These are phyloP conservation scores for Austroboletus festivus DNA, from an alignment of 768 basidiomycete species.

Conservation along the genomic window DNA sequence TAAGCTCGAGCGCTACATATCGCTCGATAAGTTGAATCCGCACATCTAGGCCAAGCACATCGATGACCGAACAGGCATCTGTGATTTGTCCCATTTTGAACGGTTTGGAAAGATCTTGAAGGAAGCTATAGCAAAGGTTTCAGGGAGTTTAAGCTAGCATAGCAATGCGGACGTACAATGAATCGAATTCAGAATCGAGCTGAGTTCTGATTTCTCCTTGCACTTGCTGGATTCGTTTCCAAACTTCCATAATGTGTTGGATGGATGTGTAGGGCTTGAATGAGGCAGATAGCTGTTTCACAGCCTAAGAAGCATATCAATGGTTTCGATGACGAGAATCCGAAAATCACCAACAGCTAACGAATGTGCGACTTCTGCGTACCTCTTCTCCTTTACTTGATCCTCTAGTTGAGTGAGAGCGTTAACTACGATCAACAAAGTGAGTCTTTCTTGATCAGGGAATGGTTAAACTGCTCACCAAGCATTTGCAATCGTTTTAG, in stretches of 20 bases:
- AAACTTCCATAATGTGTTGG: constrained; percentile 71
- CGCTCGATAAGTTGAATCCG: constrained; percentile 80
- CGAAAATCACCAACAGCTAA: constrained; percentile 54
- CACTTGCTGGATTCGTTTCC: constrained; percentile 75
- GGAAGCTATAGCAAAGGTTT: constrained; percentile 49
- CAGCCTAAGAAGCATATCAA: constrained; percentile 51
- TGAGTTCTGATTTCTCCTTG: constrained; percentile 79
- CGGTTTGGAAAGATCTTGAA: constrained; percentile 70
- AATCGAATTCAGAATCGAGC: constrained; percentile 88
- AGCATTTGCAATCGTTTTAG: constrained; percentile 92
- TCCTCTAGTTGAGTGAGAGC: constrained; percentile 79
- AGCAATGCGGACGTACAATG: constrained; percentile 61
- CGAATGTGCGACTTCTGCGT: constrained; percentile 79
- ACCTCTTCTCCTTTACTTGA: constrained; percentile 72
- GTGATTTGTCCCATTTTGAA: constrained; percentile 63
- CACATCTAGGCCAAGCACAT: constrained; percentile 84
- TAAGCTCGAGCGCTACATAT: constrained; percentile 85
- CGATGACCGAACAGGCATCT: constrained; percentile 86
- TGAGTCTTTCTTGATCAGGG: background rate
- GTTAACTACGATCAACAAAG: constrained; percentile 54
- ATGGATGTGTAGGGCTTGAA: constrained; percentile 82
- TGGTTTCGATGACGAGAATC: constrained; percentile 12
- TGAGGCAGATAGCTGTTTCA: constrained; percentile 77
- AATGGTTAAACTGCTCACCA: constrained; percentile 46
- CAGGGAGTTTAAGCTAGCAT: background rate